Base-by-base conservation (phyloP, 2,329 filamentous ascomycete species). In the Pseudophaeomoniella oleicola region DNA sequence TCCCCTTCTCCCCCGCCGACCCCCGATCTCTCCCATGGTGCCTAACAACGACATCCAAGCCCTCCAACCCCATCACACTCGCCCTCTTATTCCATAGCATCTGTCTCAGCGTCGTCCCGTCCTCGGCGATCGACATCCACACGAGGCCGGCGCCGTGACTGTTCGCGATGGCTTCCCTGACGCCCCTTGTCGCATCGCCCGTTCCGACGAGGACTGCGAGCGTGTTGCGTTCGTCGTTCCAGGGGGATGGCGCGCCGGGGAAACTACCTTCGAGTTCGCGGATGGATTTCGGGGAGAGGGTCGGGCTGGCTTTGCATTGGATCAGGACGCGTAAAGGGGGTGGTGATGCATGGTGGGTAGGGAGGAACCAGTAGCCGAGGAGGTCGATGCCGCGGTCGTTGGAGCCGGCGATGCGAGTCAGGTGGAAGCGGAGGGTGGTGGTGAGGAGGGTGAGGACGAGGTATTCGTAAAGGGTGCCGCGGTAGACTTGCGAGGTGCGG, bases 171-270 rank as follows among this genome's bases (percentile, higher is more conserved):
- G 83, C 75, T 34, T 85, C 76, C 39, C 82, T 63, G 3, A 92
- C 75, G 1, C 87, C 88, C 50, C 75, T 81, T 0, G 86, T 93
- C 19, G 85, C 81, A 37, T 75, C 66, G 42, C 69, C 66, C 43
- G 78, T 74, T 3, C 75, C 71, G 16, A 81, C 78, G 37, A 94
- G 57, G 12, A 94, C 50, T 0, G 75, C 87, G 19, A 94, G 54
- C 4, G 81, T 75, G 11, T 70, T 67, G 6, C 22, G 6, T 2
- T 63, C 54, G 0, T 70, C 72, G 37, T 75, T 66, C 81, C 82
- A 93, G 0, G 78, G 79, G 0, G 69, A 60, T 1, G 85, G 86
- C 4, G 82, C 81, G 10, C 75, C 77, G 1, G 68, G 67, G 50
- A 90, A 81, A 0, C 84, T 74, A 3, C 88, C 88, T 35, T 66